Evolutionary conservation across 179 eudicot genomes (phyloP).

Genomic region (Sideroxylon spinosum): DNA sequence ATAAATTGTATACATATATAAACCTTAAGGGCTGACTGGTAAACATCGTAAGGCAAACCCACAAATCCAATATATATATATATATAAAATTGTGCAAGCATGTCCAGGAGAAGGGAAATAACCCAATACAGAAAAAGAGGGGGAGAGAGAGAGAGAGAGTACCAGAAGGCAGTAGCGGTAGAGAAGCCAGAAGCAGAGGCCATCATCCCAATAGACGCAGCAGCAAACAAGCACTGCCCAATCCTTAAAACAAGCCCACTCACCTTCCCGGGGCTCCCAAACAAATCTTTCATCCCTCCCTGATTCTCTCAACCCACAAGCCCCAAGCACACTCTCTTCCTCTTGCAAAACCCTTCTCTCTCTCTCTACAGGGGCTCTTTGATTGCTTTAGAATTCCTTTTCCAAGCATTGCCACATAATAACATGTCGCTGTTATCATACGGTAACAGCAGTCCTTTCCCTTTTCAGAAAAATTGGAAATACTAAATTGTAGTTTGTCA

Average conservation of each 20-base stretch:
- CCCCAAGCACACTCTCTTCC: too few relatives aligned
- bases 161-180: constrained; percentile 78
- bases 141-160: constrained; percentile 10
- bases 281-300: constrained; percentile 64
- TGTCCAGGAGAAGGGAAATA: background rate
- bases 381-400: too few relatives aligned
- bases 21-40: too few relatives aligned
- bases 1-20: background rate
- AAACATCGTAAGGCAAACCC: too few relatives aligned
- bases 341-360: too few relatives aligned
- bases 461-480: too few relatives aligned
- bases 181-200: constrained; percentile 68
- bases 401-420: too few relatives aligned
- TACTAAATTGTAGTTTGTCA: too few relatives aligned
- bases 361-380: too few relatives aligned
- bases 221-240: constrained; percentile 68
- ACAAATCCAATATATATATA: background rate
- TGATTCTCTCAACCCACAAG: background rate
- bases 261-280: constrained; percentile 74
- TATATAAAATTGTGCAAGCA: background rate
- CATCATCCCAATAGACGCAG: constrained; percentile 64
- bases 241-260: constrained; percentile 62
- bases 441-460: too few relatives aligned
- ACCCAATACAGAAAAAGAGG: background rate
- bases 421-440: too few relatives aligned